Percentiles rank a stretch among this genome's conserved stretches.
Conservation (phyloP, 2,329 filamentous ascomycete genomes). For the Fusarium sp. region DNA sequence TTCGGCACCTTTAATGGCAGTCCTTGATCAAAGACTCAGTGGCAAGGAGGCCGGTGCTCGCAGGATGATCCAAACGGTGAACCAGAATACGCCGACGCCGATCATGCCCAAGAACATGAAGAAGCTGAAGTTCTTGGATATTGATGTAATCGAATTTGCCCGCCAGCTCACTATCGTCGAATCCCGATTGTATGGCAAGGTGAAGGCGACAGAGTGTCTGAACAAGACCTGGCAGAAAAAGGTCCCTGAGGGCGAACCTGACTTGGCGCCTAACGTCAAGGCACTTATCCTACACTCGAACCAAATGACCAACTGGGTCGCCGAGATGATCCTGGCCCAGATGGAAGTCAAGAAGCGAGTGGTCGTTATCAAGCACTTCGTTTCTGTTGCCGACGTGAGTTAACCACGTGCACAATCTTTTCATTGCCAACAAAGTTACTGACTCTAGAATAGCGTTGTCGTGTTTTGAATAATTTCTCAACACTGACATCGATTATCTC, state of each 20-base stretch:
- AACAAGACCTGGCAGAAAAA: conserved; percentile 99
- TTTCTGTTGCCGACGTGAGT: conserved; percentile 92
- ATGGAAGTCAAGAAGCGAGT: conserved; percentile 95
- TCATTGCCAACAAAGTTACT: conserved; percentile 8
- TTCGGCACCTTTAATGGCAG: conserved; percentile 82
- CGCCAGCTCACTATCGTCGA: conserved; percentile 97
- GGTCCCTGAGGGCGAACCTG: conserved; percentile 80
- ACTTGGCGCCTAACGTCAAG: conserved; percentile 94
- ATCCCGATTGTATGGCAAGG: conserved; percentile 92
- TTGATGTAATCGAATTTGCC: conserved; percentile 96
- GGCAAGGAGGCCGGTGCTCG: conserved; percentile 90
- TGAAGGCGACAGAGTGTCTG: conserved; percentile 93
- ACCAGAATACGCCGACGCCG: conserved; percentile 82
- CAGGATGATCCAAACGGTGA: conserved; percentile 87
- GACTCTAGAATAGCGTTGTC: conserved; percentile 79
- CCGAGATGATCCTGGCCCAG: conserved; percentile 97
- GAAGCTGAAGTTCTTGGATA: conserved; percentile 98
- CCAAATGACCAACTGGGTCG: conserved; percentile 99
- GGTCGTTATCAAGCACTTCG: conserved; percentile 98
- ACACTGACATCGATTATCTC: conserved; percentile 98
- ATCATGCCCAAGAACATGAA: conserved; percentile 99
- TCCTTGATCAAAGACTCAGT: conserved; percentile 87
- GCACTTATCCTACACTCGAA: conserved; percentile 97
- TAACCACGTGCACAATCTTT: not conserved
- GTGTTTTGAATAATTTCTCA: conserved; percentile 93